Conservation (phyloP, 2,329 filamentous ascomycete genomes). For the Aureobasidium sp. region DNA sequence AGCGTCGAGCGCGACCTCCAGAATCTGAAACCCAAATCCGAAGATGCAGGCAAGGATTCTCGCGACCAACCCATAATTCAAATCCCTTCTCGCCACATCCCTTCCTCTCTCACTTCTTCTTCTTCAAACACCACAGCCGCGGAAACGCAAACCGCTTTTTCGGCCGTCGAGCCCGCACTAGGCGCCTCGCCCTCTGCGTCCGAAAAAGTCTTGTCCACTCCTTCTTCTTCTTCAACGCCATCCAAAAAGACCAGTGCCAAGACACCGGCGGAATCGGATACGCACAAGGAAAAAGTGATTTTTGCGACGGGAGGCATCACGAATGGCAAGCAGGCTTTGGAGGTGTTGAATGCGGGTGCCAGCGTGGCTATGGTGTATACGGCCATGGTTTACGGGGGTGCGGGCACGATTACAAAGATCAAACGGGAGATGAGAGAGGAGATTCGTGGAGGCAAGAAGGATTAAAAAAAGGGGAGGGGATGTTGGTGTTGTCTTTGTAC, state of each 20-base stretch:
- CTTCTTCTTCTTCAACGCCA: neutral
- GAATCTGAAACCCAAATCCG: conserved; percentile 27
- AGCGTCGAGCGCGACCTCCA: conserved; percentile 27
- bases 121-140: neutral
- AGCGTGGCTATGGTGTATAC: conserved; percentile 87
- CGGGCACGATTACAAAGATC: conserved; percentile 52
- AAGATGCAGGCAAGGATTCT: conserved; percentile 24
- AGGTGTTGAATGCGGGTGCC: conserved; percentile 80
- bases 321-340: conserved; percentile 73
- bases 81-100: conserved; percentile 26
- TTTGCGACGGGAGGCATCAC: conserved; percentile 93
- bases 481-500: too few species aligned
- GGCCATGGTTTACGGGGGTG: conserved; percentile 57
- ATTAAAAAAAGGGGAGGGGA: too few species aligned
- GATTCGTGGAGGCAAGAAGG: conserved; percentile 20
- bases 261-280: conserved; percentile 11
- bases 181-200: neutral
- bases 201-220: neutral
- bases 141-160: neutral
- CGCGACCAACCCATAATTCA: conserved; percentile 28
- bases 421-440: conserved; percentile 45
- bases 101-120: neutral
- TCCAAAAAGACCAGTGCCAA: neutral
- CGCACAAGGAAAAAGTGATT: conserved; percentile 61
- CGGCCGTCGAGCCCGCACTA: neutral